phyloP scores from a whole-genome alignment of 768 basidiomycete species.

The Lactarius quietus region DNA sequence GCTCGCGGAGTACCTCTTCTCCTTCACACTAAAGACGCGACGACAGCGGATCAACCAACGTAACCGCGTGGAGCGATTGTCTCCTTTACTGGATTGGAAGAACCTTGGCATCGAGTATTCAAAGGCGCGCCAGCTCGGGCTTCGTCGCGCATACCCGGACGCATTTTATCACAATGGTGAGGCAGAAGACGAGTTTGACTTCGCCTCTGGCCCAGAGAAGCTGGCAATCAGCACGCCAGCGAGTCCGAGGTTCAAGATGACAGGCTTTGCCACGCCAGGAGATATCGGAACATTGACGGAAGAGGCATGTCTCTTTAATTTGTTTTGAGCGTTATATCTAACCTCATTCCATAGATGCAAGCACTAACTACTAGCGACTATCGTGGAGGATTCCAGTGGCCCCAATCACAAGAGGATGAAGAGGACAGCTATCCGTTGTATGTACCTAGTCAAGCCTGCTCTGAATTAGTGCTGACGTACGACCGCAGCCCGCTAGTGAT shows the following conservation, averaged over 20 bases:
- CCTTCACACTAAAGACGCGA: constrained; percentile 79
- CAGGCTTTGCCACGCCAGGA: constrained; percentile 86
- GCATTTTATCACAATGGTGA: constrained; percentile 70
- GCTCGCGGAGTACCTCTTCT: constrained; percentile 71
- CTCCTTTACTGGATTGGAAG: constrained; percentile 97
- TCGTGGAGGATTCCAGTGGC: constrained; percentile 59
- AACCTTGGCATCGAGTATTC: constrained; percentile 95
- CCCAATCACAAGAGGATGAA: constrained; percentile 64
- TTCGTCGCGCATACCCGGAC: constrained; percentile 93
- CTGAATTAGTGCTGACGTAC: constrained; percentile 16
- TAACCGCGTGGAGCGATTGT: constrained; percentile 93
- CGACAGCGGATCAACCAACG: constrained; percentile 98
- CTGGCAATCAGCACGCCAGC: constrained; percentile 80
- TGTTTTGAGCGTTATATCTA: background rate
- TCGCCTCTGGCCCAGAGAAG: constrained; percentile 62
- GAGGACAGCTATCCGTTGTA: constrained; percentile 91
- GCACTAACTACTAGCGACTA: constrained; percentile 83
- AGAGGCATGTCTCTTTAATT: constrained; percentile 47
- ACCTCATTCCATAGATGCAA: constrained; percentile 63
- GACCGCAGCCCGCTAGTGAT: constrained; percentile 72
- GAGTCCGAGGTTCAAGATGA: constrained; percentile 71
- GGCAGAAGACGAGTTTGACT: constrained; percentile 52
- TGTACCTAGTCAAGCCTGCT: constrained; percentile 34
- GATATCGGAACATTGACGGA: constrained; percentile 89
- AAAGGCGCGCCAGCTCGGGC: constrained; percentile 88